Conservation (phyloP, 1,139 yeast species). For the Kodamaea derodonti region DNA sequence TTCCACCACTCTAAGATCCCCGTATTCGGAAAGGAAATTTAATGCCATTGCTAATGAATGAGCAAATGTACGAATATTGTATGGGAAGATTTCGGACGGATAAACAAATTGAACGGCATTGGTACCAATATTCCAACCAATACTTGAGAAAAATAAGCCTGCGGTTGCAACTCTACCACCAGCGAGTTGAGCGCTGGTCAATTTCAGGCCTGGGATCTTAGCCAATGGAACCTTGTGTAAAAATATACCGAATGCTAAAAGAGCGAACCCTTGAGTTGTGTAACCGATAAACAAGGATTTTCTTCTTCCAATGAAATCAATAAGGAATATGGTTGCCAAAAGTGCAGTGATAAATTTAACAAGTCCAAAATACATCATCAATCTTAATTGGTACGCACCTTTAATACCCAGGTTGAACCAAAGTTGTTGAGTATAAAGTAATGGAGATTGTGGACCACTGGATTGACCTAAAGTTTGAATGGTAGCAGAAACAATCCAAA, state of each 20-base stretch:
- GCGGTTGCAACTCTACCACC: conserved; percentile 20
- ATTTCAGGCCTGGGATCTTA: conserved; percentile 8
- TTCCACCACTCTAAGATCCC: conserved; percentile 22
- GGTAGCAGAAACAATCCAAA: conserved; percentile 38
- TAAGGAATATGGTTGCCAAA: conserved; percentile 40
- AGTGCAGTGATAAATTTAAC: conserved; percentile 42
- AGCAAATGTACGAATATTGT: conserved; percentile 20
- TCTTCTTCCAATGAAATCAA: conserved; percentile 47
- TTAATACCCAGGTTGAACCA: conserved; percentile 47
- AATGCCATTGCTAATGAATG: conserved; percentile 21
- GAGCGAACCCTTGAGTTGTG: conserved; percentile 13
- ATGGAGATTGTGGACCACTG: conserved; percentile 55
- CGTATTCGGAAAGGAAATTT: conserved; percentile 23
- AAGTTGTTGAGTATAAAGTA: conserved; percentile 45
- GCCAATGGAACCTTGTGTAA: conserved; percentile 19
- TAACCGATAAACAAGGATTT: conserved; percentile 29
- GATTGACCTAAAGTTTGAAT: conserved; percentile 57
- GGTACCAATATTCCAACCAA: conserved; percentile 25
- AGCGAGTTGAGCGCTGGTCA: conserved; percentile 12
- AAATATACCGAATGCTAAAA: conserved; percentile 20
- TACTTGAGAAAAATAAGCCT: conserved; percentile 19
- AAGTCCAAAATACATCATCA: conserved; percentile 47
- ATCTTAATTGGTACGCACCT: conserved; percentile 32
- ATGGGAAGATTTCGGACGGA: conserved; percentile 22
- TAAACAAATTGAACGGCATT: conserved; percentile 20